Evolutionary conservation across 2,329 filamentous ascomycete genomes (phyloP), one percentile per base, ranked within the genome.

Genomic region (Stachybotrys echinatus): DNA sequence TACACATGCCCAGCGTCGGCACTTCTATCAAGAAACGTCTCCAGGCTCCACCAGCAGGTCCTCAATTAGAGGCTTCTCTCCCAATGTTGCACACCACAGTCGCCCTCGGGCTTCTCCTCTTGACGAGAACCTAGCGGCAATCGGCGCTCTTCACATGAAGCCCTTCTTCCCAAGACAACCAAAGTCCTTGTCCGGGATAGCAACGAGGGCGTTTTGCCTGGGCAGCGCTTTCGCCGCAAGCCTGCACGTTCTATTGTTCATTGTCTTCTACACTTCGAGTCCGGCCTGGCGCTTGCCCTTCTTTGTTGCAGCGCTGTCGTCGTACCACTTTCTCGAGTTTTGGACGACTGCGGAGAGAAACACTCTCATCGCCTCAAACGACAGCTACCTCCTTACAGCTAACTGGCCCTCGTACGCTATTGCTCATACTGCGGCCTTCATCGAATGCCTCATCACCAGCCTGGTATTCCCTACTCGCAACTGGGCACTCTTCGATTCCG

Each of bases 311-410:
- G 74, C 83, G 14, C 84, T 97, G 45, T 80, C 85, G 22, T 60
- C 87, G 23, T 97, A 97, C 72, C 94, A 99, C 75, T 97, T 96
- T 71, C 84, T 97, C 67, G 94, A 99, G 71, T 99, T 92, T 75
- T 95, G 85, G 77, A 89, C 85, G 27, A 96, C 92, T 0, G 92
- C 92, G 8, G 75, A 78, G 49, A 89, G 88, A 72, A 97, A 97
- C 69, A 89, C 89, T 0, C 76, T 79, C 17, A 77, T 83, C 47
- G 89, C 89, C 19, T 80, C 77, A 21, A 75, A 92, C 19, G 80
- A 81, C 48, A 87, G 89, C 34, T 99, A 95, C 66, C 81, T 99
- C 14, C 77, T 97, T 34, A 86, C 84, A 37, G 83, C 83, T 46
- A 99, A 99, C 67, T 94, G 94, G 66, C 81, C 80, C 42, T 83